Percentiles rank a stretch among this genome's conserved stretches.
Evolutionary conservation across 2,329 filamentous ascomycete genomes (phyloP).

Genomic region (Diaporthe ampelina): DNA sequence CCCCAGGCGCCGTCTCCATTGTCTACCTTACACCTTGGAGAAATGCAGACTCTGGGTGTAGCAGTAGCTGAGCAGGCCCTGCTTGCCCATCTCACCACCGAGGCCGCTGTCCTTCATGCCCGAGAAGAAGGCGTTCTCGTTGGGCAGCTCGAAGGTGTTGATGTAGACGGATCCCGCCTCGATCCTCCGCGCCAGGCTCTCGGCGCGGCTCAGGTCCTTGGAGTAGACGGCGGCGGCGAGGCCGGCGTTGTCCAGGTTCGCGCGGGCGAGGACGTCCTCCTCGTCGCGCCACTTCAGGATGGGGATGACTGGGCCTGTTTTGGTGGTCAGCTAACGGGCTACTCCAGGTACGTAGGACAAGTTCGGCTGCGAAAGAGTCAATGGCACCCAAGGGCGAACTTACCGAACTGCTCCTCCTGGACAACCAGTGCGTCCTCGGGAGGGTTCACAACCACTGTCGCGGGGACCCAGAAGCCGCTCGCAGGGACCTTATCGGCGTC

Average conservation of each 20-base stretch:
- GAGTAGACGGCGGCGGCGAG: slow-evolving; percentile 72
- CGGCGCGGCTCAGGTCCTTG: slow-evolving; percentile 63
- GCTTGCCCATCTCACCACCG: slow-evolving; percentile 53
- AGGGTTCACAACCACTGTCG: slow-evolving; percentile 71
- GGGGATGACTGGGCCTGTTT: slow-evolving; percentile 72
- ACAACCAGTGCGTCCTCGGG: slow-evolving; percentile 69
- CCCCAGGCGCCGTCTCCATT: neutral
- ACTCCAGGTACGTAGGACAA: no score
- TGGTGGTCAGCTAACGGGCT: no score
- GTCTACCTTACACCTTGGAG: slow-evolving; percentile 44
- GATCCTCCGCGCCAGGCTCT: slow-evolving; percentile 65
- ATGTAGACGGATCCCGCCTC: slow-evolving; percentile 73
- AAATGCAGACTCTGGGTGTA: slow-evolving; percentile 52
- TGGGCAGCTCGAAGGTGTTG: slow-evolving; percentile 57
- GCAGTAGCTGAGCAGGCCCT: slow-evolving; percentile 50
- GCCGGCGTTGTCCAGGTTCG: slow-evolving; percentile 66
- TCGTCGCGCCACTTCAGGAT: slow-evolving; percentile 73
- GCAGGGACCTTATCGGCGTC: slow-evolving; percentile 55
- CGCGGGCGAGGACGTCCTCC: slow-evolving; percentile 69
- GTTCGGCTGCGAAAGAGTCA: no score
- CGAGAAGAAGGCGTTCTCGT: slow-evolving; percentile 49
- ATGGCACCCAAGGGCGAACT: slow-evolving; percentile 40
- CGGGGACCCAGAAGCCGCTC: slow-evolving; percentile 70
- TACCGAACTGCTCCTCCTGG: slow-evolving; percentile 72
- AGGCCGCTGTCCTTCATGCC: slow-evolving; percentile 53